Evolutionary conservation across 192 early-diverging fungal genomes (phyloP), one percentile per base, ranked within the genome.

Genomic region (Diversispora epigaea): DNA sequence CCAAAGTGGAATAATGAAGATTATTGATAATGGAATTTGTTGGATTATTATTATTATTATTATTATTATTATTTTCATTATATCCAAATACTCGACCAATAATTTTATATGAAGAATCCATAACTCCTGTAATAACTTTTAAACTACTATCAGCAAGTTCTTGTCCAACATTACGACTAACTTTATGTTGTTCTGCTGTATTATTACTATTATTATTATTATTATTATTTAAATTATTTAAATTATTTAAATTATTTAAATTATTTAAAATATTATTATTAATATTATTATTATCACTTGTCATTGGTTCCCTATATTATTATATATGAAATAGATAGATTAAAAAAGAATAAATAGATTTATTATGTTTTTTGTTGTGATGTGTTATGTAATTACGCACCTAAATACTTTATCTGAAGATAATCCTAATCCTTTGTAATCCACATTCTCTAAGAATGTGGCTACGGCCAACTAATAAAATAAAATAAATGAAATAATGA

Each of bases 381-480:
- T 32, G 2, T 32, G 2, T 4, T 43, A 63, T 44, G 5, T 19
- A 50, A 25, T 49, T 15, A 71, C 70, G 12, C 55, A 71, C 70
- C 70, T 58, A n/a, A 41, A 46, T 39, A 41, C 41, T 44, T 71
- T 71, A 39, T 45, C 66, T 15, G 62, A 39, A 10, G 39, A 39
- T 11, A 71, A 55, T 39, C 70, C 70, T 32, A 71, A 71, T 41
- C 22, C 17, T 10, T 10, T 4, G n/a, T 22, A 71, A 15, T 71
- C 70, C 21, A 44, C 55, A 54, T 57, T 71, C n/a, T 82, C 83
- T 21, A 84, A 44, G 70, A 80, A 84, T 6, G 77, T 45, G 3
- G 80, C 80, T 4, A 63, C 80, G 0, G 83, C 83, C 71, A 80
- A 46, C 82, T 84, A 64, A 5, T 4, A 60, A 19, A 6, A 49